These are phyloP conservation scores for Malus domestica DNA, from an alignment of 306 rosid genomes.

Conservation along the genomic window DNA sequence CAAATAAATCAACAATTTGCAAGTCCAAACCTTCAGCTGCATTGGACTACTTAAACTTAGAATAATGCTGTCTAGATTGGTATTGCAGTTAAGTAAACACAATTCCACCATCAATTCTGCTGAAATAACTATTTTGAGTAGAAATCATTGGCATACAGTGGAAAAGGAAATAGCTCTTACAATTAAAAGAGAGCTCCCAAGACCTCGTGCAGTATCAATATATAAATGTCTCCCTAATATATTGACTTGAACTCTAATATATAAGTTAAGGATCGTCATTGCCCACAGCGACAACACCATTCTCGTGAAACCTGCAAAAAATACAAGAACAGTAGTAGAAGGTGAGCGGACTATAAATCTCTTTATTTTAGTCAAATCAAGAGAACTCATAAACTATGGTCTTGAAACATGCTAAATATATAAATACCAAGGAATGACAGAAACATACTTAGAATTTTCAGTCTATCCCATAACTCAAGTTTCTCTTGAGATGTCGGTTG, in stretches of 20 bases:
- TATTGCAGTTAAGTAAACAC: background rate
- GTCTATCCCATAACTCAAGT: slow-evolving; percentile 72
- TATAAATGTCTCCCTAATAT: slow-evolving; percentile 91
- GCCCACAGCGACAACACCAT: slow-evolving; percentile 82
- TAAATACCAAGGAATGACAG: background rate
- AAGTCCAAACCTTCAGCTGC: background rate
- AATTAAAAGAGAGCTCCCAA: slow-evolving; percentile 47
- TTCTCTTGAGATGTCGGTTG: slow-evolving; percentile 72
- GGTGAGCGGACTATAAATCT: slow-evolving; percentile 3
- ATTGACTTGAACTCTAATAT: slow-evolving; percentile 92
- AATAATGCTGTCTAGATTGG: background rate
- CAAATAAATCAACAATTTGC: background rate
- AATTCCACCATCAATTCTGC: background rate
- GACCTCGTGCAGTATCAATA: slow-evolving; percentile 71
- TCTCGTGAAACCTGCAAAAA: slow-evolving; percentile 75
- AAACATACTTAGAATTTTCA: slow-evolving; percentile 76
- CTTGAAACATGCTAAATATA: slow-evolving; percentile 6
- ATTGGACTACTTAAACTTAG: background rate
- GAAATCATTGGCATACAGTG: background rate
- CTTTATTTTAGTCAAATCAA: background rate
- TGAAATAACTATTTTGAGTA: background rate
- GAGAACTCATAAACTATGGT: background rate
- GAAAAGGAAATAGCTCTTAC: slow-evolving; percentile 39
- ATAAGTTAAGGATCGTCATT: slow-evolving; percentile 71
- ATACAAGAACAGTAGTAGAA: slow-evolving; percentile 7